Evolutionary conservation across 306 rosid genomes (phyloP), one percentile per base, ranked within the genome.

Genomic region (Spatholobus suberectus): DNA sequence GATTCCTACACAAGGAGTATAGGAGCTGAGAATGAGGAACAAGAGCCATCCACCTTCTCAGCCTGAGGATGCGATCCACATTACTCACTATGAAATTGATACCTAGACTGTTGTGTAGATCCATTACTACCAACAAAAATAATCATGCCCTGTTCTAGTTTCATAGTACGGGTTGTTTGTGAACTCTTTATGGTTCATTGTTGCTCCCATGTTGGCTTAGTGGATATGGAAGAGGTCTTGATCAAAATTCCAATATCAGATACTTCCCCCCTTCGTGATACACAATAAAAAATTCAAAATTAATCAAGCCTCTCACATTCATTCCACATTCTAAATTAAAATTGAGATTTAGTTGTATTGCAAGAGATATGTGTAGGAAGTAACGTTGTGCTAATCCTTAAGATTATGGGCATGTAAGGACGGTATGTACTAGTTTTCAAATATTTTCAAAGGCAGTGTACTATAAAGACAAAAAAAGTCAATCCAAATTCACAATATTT

Each of bases 1-100:
- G 90, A 61, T 90, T 90, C 49, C 5, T 37, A 1, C 83, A 24
- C 70, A 76, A 89, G 66, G 89, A 90, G 2, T 90, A 89, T 75
- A 43, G 12, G 15, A 46, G 2, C 6, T 87, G 43, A 89, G 92
- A 78, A 1, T 81, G 62, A 87, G 73, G 76, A 89, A 87, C 87
- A 87, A 76, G 77, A 80, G 82, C 5, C 84, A 87, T 69, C 92
- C 88, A 61, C 88, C 92, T 58, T 81, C 91, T 5, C 47, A 10
- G 10, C 87, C 80, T 6, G 86, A 90, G 78, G 92, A 90, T 83
- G 76, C 6, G 0, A 86, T 85, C 75, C 9, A 66, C 75, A 82
- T 90, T 46, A 76, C 85, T 34, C 91, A 87, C 52, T 90, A 87
- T 81, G 89, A 18, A 76, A 84, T 84, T 75, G 52, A 70, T 77